Evolutionary conservation across 495 filamentous ascomycete genomes (phyloP), one percentile per base, ranked within the genome.

Genomic region (Letharia lupina): DNA sequence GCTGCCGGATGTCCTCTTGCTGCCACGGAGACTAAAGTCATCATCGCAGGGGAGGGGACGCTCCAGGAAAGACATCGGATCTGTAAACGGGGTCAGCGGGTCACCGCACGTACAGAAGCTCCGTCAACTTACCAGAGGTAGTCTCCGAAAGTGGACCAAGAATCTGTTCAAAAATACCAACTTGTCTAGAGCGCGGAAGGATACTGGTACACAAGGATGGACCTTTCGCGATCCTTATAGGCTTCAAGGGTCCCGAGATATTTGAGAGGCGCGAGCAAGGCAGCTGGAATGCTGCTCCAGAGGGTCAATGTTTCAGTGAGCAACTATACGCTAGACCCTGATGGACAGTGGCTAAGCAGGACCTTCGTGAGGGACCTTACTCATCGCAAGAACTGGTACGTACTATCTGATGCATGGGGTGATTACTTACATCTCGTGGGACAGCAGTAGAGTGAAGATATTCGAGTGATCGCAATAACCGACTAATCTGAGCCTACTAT

Each of bases 271-370:
- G 39, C 50, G 44, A 48, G 64, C 39, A 60, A 61, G 57, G 57
- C 44, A 58, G 28, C 5, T n/a, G 64, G 64, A 65, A 65, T 65
- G 64, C 37, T 42, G 56, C 44, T 35, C 39, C 20, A 60, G 37
- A 28, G 42, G 11, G 7, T 6, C 39, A 65, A 33, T 65, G 63
- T 65, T 40, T 65, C 54, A 65, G 50, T 42, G 13, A 41, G 28
- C 16, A 60, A 23, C 63, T 52, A 28, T 39, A 44, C n/a, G 31
- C 50, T 31, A 35, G 45, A 31, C 44, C 33, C 12, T 54, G 20
- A 40, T 40, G 40, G 13, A 20, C 48, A 20, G 15, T 47, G 15
- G 44, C 44, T 20, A 47, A 47, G 44, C 44, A 11, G 44, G 37
- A 23, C 28, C 3, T 28, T 28, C 23, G 23, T 28, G 23, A 28